Base-by-base conservation (phyloP, 805 yeast species). In the Candida peoriensis region DNA sequence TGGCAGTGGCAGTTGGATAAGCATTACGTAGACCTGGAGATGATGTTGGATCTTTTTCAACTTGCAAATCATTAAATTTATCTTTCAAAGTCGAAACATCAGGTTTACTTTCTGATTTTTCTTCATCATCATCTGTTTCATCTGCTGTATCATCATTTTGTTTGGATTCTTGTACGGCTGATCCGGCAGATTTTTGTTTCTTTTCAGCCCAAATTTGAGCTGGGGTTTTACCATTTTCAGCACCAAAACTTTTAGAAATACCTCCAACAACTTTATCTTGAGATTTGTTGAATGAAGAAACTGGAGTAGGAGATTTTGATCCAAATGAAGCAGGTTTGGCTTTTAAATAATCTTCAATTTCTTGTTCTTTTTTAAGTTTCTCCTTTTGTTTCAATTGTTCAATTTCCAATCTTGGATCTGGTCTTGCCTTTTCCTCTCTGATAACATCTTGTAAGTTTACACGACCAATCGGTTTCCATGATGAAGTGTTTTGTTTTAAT, bases 171-270 rank as follows among this genome's bases (percentile, higher is more conserved):
- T 58, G 48, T 10, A 55, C 20, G 5, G 51, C 30, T 4, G 48
- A 38, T 20, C 50, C 58, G 24, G 54, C 43, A 11, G 52, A 43
- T 33, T 52, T 72, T 48, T 66, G 76, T 55, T 78, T 71, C 31
- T 87, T 95, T 54, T 81, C 96, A 17, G 96, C 97, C 97, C 97
- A 88, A 20, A 85, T 51, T 63, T 88, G 96, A 20, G 96, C 96
- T 17, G 97, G 96, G 7, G 95, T 83, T 60, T 86, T 84, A 41
- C 95, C 96, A 41, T 70, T 74, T 42, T 73, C 73, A 35, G 80
- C 63, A 42, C 74, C 93, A 55, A 74, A 81, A 48, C 61, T 60
- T 55, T 76, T 69, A 20, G 75, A 68, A 32, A 77, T 62, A 25
- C 86, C 90, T 35, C 78, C 76, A 30, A 72, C 70, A 4, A 70